phyloP scores from a whole-genome alignment of 257 asterid species.

The Coffea eugenioides region DNA sequence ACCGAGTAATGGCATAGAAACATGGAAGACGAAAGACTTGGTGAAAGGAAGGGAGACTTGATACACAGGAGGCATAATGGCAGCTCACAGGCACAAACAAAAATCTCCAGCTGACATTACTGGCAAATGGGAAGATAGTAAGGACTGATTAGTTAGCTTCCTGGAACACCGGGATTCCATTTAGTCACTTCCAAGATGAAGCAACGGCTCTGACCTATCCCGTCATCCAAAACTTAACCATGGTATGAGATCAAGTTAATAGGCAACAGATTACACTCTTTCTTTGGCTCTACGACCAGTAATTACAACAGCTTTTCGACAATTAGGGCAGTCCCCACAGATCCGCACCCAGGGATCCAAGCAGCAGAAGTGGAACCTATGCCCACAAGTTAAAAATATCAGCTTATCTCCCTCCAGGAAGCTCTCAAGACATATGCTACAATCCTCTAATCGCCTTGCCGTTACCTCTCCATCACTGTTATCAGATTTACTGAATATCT shows the following conservation, averaged over 20 bases:
- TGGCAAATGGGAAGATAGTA: neutral
- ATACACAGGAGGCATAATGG: neutral
- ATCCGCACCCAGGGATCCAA: slow-evolving; percentile 72
- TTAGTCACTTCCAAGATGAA: neutral
- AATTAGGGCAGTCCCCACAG: slow-evolving; percentile 92
- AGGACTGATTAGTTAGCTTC: neutral
- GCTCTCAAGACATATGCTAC: slow-evolving; percentile 78
- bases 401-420: slow-evolving; percentile 67
- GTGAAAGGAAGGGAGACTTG: neutral
- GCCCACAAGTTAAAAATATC: slow-evolving; percentile 60
- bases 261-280: neutral
- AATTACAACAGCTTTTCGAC: slow-evolving; percentile 53
- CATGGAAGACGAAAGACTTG: neutral
- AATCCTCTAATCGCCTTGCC: slow-evolving; percentile 31
- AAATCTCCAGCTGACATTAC: neutral
- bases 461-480: slow-evolving; percentile 27
- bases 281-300: slow-evolving; percentile 18
- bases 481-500: slow-evolving; percentile 33
- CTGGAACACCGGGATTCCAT: neutral
- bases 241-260: neutral
- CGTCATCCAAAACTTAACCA: neutral
- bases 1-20: neutral
- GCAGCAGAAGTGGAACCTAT: slow-evolving; percentile 71
- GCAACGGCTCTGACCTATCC: neutral
- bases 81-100: neutral